Conservation (phyloP, 495 filamentous ascomycete genomes). For the Amorphotheca resinae region DNA sequence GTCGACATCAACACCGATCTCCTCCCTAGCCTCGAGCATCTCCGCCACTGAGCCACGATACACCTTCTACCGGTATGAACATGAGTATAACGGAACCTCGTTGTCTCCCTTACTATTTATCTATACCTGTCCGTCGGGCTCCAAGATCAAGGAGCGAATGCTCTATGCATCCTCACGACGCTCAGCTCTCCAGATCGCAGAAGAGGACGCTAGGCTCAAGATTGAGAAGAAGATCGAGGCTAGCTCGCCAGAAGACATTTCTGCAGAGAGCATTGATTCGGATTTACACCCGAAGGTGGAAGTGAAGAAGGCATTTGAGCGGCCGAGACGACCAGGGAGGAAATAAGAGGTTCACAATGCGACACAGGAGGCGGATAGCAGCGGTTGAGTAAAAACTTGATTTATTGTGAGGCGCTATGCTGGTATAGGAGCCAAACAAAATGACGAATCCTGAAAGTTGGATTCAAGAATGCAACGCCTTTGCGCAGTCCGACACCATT, state of each 20-base stretch:
- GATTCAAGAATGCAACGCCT: slow-evolving; percentile 1
- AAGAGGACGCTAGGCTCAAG: slow-evolving; percentile 54
- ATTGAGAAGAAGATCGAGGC: slow-evolving; percentile 61
- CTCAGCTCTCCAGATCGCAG: slow-evolving; percentile 54
- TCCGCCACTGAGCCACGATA: slow-evolving; percentile 77
- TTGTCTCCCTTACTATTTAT: slow-evolving; percentile 72
- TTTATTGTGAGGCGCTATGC: slow-evolving; percentile 4
- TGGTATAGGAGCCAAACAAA: slow-evolving; percentile 5
- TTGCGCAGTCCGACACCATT: background rate
- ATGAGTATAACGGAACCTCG: slow-evolving; percentile 38
- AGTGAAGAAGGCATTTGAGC: slow-evolving; percentile 60
- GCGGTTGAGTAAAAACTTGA: background rate
- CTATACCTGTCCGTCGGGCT: slow-evolving; percentile 75
- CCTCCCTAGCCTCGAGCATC: slow-evolving; percentile 49
- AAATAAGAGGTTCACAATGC: slow-evolving; percentile 8
- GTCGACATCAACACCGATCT: slow-evolving; percentile 34
- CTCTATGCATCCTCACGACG: slow-evolving; percentile 77
- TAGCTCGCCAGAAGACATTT: slow-evolving; percentile 64
- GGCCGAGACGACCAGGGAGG: slow-evolving; percentile 77
- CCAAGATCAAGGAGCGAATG: slow-evolving; percentile 89
- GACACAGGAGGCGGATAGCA: background rate
- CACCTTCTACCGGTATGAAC: slow-evolving; percentile 69
- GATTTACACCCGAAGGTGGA: slow-evolving; percentile 67
- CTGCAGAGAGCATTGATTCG: slow-evolving; percentile 51
- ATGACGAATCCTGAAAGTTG: too few species aligned